These are phyloP conservation scores for Dioscorea zingiberensis DNA, from an alignment of 106 monocot genomes.

Conservation along the genomic window DNA sequence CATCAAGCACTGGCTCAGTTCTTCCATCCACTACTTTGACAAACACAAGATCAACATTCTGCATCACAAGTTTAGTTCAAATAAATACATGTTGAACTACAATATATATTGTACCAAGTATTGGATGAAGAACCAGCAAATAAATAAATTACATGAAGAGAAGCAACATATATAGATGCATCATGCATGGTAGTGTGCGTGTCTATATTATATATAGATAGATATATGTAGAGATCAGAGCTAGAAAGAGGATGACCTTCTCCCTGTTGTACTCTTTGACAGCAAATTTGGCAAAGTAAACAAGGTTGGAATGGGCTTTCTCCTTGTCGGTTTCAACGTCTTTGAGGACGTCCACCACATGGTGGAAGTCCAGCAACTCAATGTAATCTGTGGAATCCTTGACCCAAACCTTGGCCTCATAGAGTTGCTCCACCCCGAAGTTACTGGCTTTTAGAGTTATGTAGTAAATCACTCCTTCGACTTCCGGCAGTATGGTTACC, in stretches of 20 bases:
- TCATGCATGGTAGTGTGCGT: too few relatives aligned
- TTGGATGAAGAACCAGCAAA: too few relatives aligned
- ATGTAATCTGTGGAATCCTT: conserved; percentile 5
- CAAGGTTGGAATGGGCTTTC: background rate
- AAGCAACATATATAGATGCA: too few relatives aligned
- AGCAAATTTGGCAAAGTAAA: conserved; percentile 35
- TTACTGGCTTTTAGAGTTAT: conserved; percentile 1
- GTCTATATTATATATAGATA: too few relatives aligned
- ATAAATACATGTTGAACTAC: too few relatives aligned
- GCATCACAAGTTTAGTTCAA: background rate
- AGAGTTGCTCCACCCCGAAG: background rate
- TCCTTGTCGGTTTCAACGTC: too few relatives aligned
- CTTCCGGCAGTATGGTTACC: background rate
- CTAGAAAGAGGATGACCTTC: conserved; percentile 24
- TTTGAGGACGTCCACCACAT: too few relatives aligned
- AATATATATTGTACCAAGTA: too few relatives aligned
- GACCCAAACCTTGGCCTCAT: conserved; percentile 9
- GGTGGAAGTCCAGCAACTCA: conserved; percentile 4
- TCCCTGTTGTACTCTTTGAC: conserved; percentile 52
- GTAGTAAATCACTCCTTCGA: background rate
- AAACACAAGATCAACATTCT: conserved; percentile 3
- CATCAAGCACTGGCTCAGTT: too few relatives aligned
- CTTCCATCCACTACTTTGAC: conserved; percentile 3
- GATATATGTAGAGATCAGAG: background rate
- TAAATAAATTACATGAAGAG: too few relatives aligned